Percentiles rank a stretch among this genome's conserved stretches.
Evolutionary conservation across 2,329 filamentous ascomycete species (phyloP).

Genomic region (Ascochyta rabiei): DNA sequence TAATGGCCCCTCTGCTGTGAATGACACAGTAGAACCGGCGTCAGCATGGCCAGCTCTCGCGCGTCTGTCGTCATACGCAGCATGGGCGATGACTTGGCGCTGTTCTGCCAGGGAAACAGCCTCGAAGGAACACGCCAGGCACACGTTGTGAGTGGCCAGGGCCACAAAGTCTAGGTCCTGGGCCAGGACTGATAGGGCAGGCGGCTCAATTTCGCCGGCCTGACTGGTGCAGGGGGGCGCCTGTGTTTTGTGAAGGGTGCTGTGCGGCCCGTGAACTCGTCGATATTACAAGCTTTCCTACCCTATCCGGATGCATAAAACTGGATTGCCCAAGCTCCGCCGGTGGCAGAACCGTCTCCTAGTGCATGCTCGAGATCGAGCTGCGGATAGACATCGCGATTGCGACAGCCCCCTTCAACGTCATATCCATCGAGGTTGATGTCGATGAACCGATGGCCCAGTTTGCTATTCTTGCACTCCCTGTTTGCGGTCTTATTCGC

Average conservation of each 20-base stretch:
- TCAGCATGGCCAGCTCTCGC: conserved; percentile 27
- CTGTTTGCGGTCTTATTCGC: conserved; percentile 15
- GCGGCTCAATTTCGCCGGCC: conserved; percentile 36
- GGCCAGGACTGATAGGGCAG: conserved; percentile 32
- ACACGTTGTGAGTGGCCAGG: conserved; percentile 28
- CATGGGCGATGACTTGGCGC: conserved; percentile 32
- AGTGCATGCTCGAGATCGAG: conserved; percentile 37
- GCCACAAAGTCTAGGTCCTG: conserved; percentile 24
- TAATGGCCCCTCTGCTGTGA: conserved; percentile 26
- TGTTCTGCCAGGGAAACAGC: conserved; percentile 36
- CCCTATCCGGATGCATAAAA: conserved; percentile 41
- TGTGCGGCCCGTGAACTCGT: conserved; percentile 38
- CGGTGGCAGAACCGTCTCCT: conserved; percentile 28
- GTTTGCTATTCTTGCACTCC: conserved; percentile 21
- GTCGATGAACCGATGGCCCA: conserved; percentile 28
- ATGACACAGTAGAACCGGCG: conserved; percentile 19
- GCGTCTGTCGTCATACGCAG: conserved; percentile 39
- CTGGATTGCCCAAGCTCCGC: conserved; percentile 35
- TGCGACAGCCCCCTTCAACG: conserved; percentile 31
- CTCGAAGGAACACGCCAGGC: conserved; percentile 24
- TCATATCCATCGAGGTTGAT: conserved; percentile 39
- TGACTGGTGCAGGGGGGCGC: conserved; percentile 37
- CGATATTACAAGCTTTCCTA: conserved; percentile 33
- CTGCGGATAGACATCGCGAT: conserved; percentile 38
- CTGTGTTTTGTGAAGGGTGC: conserved; percentile 26